Evolutionary conservation across 306 rosid species (phyloP).

Genomic region (Sophora flavescens): DNA sequence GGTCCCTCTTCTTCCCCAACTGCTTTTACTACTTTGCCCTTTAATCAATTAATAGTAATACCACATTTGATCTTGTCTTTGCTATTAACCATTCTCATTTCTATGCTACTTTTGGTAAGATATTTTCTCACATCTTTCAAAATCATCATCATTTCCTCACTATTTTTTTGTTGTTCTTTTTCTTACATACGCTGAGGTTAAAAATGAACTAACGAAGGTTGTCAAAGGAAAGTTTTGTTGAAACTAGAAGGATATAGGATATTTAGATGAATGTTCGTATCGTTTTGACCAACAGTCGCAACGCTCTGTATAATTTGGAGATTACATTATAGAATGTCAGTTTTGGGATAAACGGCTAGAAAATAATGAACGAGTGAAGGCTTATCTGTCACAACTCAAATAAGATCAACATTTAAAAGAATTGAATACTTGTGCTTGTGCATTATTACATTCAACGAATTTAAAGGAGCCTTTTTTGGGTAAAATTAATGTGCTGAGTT

Average conservation of each 20-base stretch:
- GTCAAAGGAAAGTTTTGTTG: too few species aligned
- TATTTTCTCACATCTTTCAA: too few species aligned
- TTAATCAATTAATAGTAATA: neutral
- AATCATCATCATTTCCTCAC: too few species aligned
- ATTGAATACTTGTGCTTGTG: neutral
- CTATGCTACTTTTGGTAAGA: too few species aligned
- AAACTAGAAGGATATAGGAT: too few species aligned
- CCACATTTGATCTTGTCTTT: neutral
- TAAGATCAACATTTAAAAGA: neutral
- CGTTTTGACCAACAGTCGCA: constrained; percentile 4
- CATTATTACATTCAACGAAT: constrained; percentile 1
- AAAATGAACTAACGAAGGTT: too few species aligned
- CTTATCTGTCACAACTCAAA: neutral
- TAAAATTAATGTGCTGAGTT: neutral
- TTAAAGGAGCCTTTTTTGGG: neutral
- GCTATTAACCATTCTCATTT: too few species aligned
- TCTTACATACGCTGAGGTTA: neutral
- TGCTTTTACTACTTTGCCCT: constrained; percentile 35
- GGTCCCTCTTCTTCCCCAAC: neutral
- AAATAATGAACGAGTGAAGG: too few species aligned
- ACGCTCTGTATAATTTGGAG: neutral
- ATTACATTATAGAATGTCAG: constrained; percentile 7
- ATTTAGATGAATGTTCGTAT: too few species aligned
- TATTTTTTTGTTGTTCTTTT: neutral
- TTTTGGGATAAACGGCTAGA: neutral